Base-by-base conservation (phyloP, 305 asterid genomes). In the Caryopteris hybrid region DNA sequence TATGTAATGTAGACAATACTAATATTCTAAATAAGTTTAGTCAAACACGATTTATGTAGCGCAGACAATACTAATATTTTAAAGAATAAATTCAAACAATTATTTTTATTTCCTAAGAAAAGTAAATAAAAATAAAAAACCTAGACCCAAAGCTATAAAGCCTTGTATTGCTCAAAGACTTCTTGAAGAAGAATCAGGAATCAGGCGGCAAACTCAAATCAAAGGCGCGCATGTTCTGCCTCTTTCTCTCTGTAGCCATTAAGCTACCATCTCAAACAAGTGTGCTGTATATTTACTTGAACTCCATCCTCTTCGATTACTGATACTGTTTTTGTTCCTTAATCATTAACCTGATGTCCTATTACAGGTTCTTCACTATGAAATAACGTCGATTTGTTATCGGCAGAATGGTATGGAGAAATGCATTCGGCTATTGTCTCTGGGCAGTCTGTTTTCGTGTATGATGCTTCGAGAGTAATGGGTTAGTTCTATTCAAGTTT, bases 131-230 rank as follows among this genome's bases (percentile, higher is more conserved):
- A 25, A 25, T 2, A 25, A 25, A 25, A 25, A 25, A 4, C 2
- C 2, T n/a, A 25, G 4, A 25, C 31, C 31, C 4, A 25, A 1
- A 25, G 4, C 2, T 25, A 25, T 25, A 61, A 41, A 7, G 21
- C 52, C 52, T 45, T 17, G 54, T 1, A 25, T 0, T 5, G 38
- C 8, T 7, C 11, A 48, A 34, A 59, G 7, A 16, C 8, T 41
- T 5, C 3, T 17, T 50, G 5, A 34, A 2, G 27, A 52, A 22
- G 33, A 27, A 39, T 39, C 29, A 25, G 27, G 6, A 53, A 66
- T 16, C 17, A 38, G 48, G 75, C 62, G 75, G 56, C 69, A 70
- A 70, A 51, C 64, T 61, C 36, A 70, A 70, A 70, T 39, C 39
- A 70, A 70, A 61, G 64, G 64, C 69, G 75, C 69, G 50, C 43